These are phyloP conservation scores for Calycina marina DNA, from an alignment of 2,329 filamentous ascomycete species.

Conservation along the genomic window DNA sequence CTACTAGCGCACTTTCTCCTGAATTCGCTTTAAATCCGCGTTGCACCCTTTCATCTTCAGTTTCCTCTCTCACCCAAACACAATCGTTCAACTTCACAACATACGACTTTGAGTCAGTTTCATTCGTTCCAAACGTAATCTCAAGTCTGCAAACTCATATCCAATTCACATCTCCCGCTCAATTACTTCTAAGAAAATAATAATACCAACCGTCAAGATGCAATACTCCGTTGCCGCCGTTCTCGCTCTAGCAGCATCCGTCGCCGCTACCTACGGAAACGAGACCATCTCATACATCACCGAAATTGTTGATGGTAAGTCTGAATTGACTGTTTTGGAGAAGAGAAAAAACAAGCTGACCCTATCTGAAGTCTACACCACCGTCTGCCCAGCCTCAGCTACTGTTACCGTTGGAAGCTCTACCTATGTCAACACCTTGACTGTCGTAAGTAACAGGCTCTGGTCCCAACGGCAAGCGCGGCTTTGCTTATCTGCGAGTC, in stretches of 20 bases:
- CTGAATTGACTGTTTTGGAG: too few species aligned
- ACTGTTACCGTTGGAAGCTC: conserved; percentile 29
- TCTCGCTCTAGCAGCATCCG: conserved; percentile 22
- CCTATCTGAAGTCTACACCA: conserved; percentile 32
- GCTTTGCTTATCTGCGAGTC: too few species aligned
- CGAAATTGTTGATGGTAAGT: conserved; percentile 33
- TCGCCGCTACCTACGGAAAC: conserved; percentile 13
- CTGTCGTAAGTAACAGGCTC: conserved; percentile 25
- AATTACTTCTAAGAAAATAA: conserved; percentile 13
- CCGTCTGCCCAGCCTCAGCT: conserved; percentile 37
- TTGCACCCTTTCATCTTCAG: too few species aligned
- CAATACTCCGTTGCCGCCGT: conserved; percentile 23
- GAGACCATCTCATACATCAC: conserved; percentile 32
- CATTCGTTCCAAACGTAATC: conserved; percentile 18
- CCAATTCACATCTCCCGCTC: conserved; percentile 3
- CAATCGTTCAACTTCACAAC: conserved; percentile 1
- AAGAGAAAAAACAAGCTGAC: too few species aligned
- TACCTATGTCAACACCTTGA: conserved; percentile 36
- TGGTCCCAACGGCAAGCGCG: too few species aligned
- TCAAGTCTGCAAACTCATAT: conserved; percentile 11
- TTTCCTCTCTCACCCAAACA: conserved; percentile 14
- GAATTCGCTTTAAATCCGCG: too few species aligned
- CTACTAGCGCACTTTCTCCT: too few species aligned
- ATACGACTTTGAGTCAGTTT: conserved; percentile 18
- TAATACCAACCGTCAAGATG: conserved; percentile 24